A percentile compares a stretch with the other conserved stretches of the same genome.
These are phyloP conservation scores for Neonectria neomacrospora DNA, from an alignment of 2,329 filamentous ascomycete species.

Conservation along the genomic window DNA sequence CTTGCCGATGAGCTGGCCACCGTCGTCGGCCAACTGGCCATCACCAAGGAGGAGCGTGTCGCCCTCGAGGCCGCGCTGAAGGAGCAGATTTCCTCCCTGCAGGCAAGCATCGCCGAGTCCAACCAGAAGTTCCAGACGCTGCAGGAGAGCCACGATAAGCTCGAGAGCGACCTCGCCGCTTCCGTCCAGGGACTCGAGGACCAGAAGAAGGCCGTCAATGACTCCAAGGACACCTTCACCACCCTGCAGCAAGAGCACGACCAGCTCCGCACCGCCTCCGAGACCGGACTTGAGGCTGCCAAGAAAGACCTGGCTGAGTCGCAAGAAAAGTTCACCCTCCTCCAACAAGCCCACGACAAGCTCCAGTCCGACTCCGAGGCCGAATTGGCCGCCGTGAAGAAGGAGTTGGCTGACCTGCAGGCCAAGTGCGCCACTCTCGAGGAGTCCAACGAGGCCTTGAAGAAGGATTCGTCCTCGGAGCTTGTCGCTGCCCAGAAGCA, in stretches of 20 bases:
- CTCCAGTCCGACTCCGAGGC: slow-evolving; percentile 38
- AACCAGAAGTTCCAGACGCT: slow-evolving; percentile 49
- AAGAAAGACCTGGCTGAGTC: slow-evolving; percentile 43
- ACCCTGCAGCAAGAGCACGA: slow-evolving; percentile 43
- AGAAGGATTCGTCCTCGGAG: slow-evolving; percentile 48
- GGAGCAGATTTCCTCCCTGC: slow-evolving; percentile 47
- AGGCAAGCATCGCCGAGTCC: slow-evolving; percentile 50
- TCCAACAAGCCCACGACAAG: slow-evolving; percentile 41
- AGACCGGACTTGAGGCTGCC: slow-evolving; percentile 43
- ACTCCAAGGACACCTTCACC: slow-evolving; percentile 44
- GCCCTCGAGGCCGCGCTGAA: slow-evolving; percentile 48
- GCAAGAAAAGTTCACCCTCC: slow-evolving; percentile 34
- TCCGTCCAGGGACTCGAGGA: slow-evolving; percentile 42
- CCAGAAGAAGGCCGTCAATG: slow-evolving; percentile 42
- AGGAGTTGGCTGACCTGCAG: slow-evolving; percentile 45
- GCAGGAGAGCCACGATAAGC: slow-evolving; percentile 45
- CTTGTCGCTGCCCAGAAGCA: slow-evolving; percentile 47
- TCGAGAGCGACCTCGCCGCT: slow-evolving; percentile 48
- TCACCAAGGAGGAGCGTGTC: slow-evolving; percentile 49
- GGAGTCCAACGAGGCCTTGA: slow-evolving; percentile 40
- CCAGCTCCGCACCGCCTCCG: slow-evolving; percentile 43
- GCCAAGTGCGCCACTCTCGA: slow-evolving; percentile 44
- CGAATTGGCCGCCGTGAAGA: slow-evolving; percentile 29
- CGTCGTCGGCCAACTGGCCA: slow-evolving; percentile 49
- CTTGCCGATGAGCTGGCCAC: slow-evolving; percentile 48